phyloP scores from a whole-genome alignment of 1,139 yeast species.

The Magnusiomyces starmeri region DNA sequence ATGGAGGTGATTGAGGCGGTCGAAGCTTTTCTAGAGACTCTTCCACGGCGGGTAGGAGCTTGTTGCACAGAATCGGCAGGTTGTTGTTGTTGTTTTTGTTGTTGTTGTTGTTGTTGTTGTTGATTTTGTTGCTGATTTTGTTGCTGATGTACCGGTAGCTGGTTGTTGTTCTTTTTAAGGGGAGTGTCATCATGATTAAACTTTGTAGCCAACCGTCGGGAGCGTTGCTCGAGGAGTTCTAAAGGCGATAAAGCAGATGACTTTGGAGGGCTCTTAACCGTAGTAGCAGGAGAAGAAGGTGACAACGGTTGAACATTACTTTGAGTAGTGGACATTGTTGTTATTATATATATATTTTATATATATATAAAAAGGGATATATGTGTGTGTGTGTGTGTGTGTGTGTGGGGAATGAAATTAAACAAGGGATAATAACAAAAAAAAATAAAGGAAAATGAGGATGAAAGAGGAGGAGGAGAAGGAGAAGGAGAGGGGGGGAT shows the following conservation, averaged over 20 bases:
- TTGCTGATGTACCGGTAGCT: neutral
- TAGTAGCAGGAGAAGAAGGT: neutral
- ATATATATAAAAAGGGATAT: no score
- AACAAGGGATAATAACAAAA: neutral
- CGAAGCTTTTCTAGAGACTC: slow-evolving; percentile 9
- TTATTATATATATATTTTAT: no score
- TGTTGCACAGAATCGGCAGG: neutral
- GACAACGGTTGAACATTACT: neutral
- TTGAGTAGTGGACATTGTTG: no score
- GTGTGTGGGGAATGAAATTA: no score
- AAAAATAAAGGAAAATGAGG: neutral
- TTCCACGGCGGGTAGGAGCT: neutral
- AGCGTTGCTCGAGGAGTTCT: slow-evolving; percentile 28
- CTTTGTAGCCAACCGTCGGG: slow-evolving; percentile 26
- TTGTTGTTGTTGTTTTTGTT: neutral
- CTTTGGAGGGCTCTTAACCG: no score
- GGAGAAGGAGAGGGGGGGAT: neutral
- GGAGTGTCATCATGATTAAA: slow-evolving; percentile 9
- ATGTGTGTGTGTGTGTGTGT: no score
- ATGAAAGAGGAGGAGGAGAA: neutral
- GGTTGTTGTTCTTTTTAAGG: neutral
- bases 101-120: neutral
- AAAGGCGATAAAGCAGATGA: slow-evolving; percentile 27
- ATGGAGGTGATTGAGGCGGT: slow-evolving; percentile 3
- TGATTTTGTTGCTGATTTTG: neutral